Evolutionary conservation across 768 basidiomycete genomes (phyloP), one percentile per base, ranked within the genome.

Genomic region (Mycena olivaceomarginata): DNA sequence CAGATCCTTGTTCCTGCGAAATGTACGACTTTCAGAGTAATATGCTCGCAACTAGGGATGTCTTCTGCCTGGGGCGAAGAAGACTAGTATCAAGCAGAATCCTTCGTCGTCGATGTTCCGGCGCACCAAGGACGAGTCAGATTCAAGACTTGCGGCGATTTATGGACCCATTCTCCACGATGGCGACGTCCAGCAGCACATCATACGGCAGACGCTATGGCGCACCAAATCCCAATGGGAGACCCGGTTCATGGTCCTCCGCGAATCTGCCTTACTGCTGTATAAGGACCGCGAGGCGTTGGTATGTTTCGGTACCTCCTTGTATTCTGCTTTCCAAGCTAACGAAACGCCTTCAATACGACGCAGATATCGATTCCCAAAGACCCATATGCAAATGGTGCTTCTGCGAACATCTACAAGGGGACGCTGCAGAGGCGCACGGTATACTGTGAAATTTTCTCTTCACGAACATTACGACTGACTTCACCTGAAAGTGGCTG

Each of bases 321-420:
- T 25, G 25, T 25, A 6, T 18, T 5, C 22, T 65, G 13, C 10
- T 15, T 65, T 39, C 2, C 9, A 37, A 16, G 10, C 10, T 11
- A 10, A 9, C 5, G 18, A n/a, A 13, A 25, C 25, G 16, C 43
- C 1, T 5, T 48, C 7, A 72, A 51, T 5, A 72, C 71, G 15
- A 72, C 63, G 15, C 71, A 72, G 48, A 39, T 72, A 3, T 66
- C 51, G 5, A 66, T 66, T 22, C 71, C 71, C 4, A 20, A 8
- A 10, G 25, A 72, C 5, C 71, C 71, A 4, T 46, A 66, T 40
- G 71, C 71, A 1, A 43, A 2, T 46, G 71, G 71, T 20, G 71
- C 63, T 9, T 72, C 66, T 59, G 71, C 71, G 1, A 72, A 72
- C 46, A 16, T 72, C 16, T 66, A 72, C 71, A 72, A 66, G 25